A percentile compares a stretch with the other conserved stretches of the same genome.
Conservation (phyloP, 148 eudicot species). For the Rheum nobile region DNA sequence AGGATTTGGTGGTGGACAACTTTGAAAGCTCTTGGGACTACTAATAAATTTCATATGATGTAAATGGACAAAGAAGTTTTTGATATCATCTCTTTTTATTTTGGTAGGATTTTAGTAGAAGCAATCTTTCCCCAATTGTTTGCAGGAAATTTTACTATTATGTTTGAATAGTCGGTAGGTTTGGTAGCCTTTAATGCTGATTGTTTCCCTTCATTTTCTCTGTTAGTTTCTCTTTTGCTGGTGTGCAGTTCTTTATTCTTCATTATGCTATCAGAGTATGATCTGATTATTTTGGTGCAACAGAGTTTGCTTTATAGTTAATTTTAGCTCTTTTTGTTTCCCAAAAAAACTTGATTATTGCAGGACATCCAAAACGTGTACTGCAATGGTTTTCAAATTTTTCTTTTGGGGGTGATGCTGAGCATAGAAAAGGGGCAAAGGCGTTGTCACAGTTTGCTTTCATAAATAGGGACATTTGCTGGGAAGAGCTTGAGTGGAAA, state of each 20-base stretch:
- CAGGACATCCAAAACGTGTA: constrained; percentile 80
- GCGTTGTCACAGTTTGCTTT: constrained; percentile 88
- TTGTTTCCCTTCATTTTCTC: background rate
- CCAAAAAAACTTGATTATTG: constrained; percentile 15
- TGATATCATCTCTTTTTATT: background rate
- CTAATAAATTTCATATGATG: background rate
- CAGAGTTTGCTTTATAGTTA: background rate
- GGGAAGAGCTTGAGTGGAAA: constrained; percentile 99
- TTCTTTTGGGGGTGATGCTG: constrained; percentile 35
- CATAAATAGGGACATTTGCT: constrained; percentile 79
- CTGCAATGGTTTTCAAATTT: constrained; percentile 82
- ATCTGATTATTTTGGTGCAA: background rate
- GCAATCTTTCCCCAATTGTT: too few relatives aligned
- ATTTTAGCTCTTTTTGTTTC: constrained; percentile 11
- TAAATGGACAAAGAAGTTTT: background rate
- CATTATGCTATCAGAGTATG: background rate
- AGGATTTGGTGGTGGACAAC: background rate
- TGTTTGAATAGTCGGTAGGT: background rate
- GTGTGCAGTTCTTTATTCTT: background rate
- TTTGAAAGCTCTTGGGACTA: background rate
- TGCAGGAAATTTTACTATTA: background rate
- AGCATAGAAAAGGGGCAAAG: constrained; percentile 79
- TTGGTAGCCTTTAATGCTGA: background rate
- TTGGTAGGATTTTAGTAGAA: too few relatives aligned
- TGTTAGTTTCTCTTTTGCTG: background rate